Evolutionary conservation across 2,329 filamentous ascomycete genomes (phyloP).

Genomic region (Leptosphaerulina australis): DNA sequence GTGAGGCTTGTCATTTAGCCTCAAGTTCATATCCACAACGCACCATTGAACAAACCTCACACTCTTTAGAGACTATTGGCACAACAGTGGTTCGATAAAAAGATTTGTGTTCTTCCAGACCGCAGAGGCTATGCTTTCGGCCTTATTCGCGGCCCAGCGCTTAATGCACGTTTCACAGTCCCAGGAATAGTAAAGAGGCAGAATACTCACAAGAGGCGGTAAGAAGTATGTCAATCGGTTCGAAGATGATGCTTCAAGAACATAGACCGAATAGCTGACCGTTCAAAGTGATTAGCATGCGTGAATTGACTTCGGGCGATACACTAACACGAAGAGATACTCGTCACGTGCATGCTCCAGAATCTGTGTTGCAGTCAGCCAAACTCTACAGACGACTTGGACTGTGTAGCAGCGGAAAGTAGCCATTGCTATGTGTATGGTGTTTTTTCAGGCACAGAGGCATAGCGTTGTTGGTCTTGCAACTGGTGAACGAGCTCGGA

Average conservation of each 20-base stretch:
- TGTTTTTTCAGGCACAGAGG: background rate
- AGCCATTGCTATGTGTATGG: background rate
- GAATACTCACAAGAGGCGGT: conserved; percentile 53
- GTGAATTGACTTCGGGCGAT: background rate
- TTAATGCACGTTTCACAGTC: conserved; percentile 37
- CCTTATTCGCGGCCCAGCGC: conserved; percentile 38
- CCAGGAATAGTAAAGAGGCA: conserved; percentile 32
- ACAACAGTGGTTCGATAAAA: conserved; percentile 26
- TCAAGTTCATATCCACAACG: conserved; percentile 9
- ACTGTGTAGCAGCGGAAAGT: background rate
- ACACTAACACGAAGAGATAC: conserved; percentile 74
- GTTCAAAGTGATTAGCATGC: conserved; percentile 57
- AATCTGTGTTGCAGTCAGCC: conserved; percentile 53
- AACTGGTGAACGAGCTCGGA: background rate
- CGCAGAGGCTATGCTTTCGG: conserved; percentile 42
- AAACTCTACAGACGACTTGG: background rate
- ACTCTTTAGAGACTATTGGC: background rate
- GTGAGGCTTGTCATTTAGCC: conserved; percentile 23
- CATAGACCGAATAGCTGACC: conserved; percentile 59
- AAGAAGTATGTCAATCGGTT: conserved; percentile 57
- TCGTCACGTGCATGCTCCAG: conserved; percentile 71
- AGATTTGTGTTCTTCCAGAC: conserved; percentile 15
- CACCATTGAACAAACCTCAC: conserved; percentile 9
- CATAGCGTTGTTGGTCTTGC: background rate
- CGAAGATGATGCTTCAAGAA: conserved; percentile 59